Evolutionary conservation across 2,329 filamentous ascomycete species (phyloP), one percentile per base, ranked within the genome.

Genomic region (Juglanconis juglandina): DNA sequence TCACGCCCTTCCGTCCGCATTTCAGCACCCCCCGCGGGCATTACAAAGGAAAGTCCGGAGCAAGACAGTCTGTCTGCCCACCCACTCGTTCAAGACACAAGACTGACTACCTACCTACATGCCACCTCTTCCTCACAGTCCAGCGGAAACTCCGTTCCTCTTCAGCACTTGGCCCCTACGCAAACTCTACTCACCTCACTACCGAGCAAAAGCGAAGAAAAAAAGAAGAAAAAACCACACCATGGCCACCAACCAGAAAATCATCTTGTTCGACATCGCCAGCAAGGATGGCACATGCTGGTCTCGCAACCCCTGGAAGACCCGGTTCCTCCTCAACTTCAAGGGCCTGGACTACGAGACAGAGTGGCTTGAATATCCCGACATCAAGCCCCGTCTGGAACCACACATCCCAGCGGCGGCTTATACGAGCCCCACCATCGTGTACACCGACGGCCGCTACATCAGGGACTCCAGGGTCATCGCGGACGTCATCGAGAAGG

Each of bases 221-320:
- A 24, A 24, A 2, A 24, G 2, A 2, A 24, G 2, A 24, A 24
- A 24, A 24, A 24, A 24, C 24, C 24, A 8, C 46, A 58, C 11
- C 5, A 75, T 75, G 72, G 61, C 72, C 35, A 64, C 71, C 1
- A 6, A 30, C 32, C 63, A 67, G 4, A 71, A 76, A 48, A 75
- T 87, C 42, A 74, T 82, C 8, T 70, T 91, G 1, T 89, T 84
- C 65, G 88, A 91, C 69, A 71, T 91, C 3, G 82, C 87, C 3
- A 85, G 78, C 71, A 81, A 77, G 68, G 72, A 75, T 24, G 75
- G 75, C 14, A 70, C 73, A 7, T 69, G 75, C 54, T 91, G 88
- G 88, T 88, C 87, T 1, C 73, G 83, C 50, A 91, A 91, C 69
- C 83, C 87, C 1, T 91, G 87, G 87, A 90, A 88, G 73, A 85